Percentiles rank a stretch among this genome's conserved stretches.
Evolutionary conservation across 192 early-diverging fungal genomes (phyloP).

Genomic region (Backusella parvicylindrica): DNA sequence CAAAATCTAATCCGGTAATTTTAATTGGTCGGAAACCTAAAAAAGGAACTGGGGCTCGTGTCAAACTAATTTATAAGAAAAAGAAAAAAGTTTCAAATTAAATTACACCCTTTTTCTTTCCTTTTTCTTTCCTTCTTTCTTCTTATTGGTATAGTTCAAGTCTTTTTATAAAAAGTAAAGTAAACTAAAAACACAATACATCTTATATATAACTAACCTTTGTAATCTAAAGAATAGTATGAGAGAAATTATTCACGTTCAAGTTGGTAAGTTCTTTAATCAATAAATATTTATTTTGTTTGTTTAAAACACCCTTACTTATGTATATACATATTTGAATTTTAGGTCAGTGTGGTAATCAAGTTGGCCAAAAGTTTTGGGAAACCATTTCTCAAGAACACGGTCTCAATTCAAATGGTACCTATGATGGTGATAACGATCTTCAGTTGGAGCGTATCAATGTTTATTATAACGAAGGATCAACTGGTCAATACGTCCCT

Average conservation of each 20-base stretch:
- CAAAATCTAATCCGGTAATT: not conserved
- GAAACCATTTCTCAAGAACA: slow-evolving; percentile 81
- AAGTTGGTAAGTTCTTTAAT: slow-evolving; percentile 27
- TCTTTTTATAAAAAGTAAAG: not conserved
- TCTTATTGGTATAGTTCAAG: slow-evolving; percentile 1
- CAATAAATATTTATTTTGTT: not conserved
- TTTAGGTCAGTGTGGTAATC: slow-evolving; percentile 36
- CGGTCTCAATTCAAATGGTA: slow-evolving; percentile 63
- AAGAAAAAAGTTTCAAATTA: not conserved
- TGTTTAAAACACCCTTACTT: not conserved
- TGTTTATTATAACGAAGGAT: slow-evolving; percentile 78
- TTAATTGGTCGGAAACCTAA: slow-evolving; percentile 1
- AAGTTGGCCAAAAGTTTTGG: slow-evolving; percentile 68
- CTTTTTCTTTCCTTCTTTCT: slow-evolving; percentile 4
- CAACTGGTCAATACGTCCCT: slow-evolving; percentile 67
- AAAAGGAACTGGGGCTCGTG: slow-evolving; percentile 1
- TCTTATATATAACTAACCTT: no score
- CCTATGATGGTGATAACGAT: slow-evolving; percentile 55
- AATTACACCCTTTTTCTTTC: slow-evolving; percentile 7
- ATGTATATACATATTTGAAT: not conserved
- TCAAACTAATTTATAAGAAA: slow-evolving; percentile 6
- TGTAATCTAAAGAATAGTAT: no score
- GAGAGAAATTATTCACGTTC: slow-evolving; percentile 40
- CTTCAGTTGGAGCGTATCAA: slow-evolving; percentile 75
- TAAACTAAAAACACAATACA: no score